Evolutionary conservation across 768 basidiomycete genomes (phyloP).

Genomic region (Cyclocybe aegerita): DNA sequence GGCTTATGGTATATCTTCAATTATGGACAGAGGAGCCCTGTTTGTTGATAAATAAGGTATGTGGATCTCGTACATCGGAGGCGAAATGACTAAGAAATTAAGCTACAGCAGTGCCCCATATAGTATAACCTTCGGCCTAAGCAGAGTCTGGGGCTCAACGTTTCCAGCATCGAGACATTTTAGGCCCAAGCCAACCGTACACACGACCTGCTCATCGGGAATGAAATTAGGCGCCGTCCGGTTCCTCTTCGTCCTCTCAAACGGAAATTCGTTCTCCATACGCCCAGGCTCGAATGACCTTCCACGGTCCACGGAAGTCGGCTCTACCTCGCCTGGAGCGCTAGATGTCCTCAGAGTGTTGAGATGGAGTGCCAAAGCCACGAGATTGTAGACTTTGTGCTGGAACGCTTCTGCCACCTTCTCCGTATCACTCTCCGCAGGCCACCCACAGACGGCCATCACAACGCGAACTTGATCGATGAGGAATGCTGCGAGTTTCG

Average conservation of each 20-base stretch:
- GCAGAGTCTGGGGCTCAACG: constrained; percentile 13
- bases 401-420: constrained; percentile 14
- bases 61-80: background rate
- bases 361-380: constrained; percentile 28
- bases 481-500: constrained; percentile 21
- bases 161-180: constrained; percentile 12
- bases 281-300: constrained; percentile 22
- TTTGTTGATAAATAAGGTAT: no score
- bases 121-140: constrained; percentile 31
- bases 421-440: constrained; percentile 14
- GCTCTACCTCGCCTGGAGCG: constrained; percentile 25
- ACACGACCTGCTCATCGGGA: constrained; percentile 24
- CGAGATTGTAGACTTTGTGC: constrained; percentile 25
- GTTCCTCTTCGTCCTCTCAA: constrained; percentile 8
- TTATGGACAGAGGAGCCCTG: no score
- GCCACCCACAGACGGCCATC: constrained; percentile 28
- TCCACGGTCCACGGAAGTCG: constrained; percentile 23
- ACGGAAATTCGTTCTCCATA: constrained; percentile 29
- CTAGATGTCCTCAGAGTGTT: constrained; percentile 26
- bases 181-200: constrained; percentile 32
- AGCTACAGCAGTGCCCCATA: constrained; percentile 18
- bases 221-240: constrained; percentile 8
- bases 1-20: no score
- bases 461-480: constrained; percentile 21
- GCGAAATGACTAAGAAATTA: background rate